Percentiles rank a stretch among this genome's conserved stretches.
phyloP scores from a whole-genome alignment of 1,139 yeast genomes.

The Kluyveromyces sp. region DNA sequence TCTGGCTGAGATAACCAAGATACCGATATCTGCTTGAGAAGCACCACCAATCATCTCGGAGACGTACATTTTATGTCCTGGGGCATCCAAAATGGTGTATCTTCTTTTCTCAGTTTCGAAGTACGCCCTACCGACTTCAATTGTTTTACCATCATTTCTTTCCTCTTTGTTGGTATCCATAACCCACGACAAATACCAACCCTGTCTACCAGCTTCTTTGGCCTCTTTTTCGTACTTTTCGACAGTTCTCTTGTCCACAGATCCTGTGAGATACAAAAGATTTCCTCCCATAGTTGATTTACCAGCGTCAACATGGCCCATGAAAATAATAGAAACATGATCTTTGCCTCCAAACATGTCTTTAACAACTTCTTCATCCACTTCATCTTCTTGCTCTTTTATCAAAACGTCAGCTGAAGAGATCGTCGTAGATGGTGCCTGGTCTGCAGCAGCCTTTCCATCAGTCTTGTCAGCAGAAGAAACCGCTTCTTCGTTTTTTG shows the following conservation, averaged over 20 bases:
- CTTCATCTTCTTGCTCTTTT: conserved; percentile 75
- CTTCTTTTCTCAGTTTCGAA: conserved; percentile 97
- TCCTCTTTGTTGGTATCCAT: conserved; percentile 99
- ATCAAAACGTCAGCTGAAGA: conserved; percentile 38
- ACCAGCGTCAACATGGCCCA: conserved; percentile 99
- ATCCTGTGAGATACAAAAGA: conserved; percentile 83
- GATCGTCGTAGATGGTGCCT: neutral
- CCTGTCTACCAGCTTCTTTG: conserved; percentile 98
- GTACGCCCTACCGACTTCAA: conserved; percentile 96
- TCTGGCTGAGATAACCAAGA: conserved; percentile 86
- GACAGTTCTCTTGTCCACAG: conserved; percentile 98
- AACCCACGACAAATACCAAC: conserved; percentile 99
- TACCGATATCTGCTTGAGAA: conserved; percentile 93
- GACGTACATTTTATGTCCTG: conserved; percentile 98
- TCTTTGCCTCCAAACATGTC: conserved; percentile 97
- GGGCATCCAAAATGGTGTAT: conserved; percentile 96
- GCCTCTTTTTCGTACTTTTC: conserved; percentile 98
- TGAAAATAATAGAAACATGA: conserved; percentile 90
- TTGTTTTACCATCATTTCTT: conserved; percentile 97
- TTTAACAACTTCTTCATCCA: conserved; percentile 81
- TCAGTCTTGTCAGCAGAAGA: conserved; percentile 12
- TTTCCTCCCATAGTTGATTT: conserved; percentile 99
- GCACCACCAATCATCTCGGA: conserved; percentile 99
- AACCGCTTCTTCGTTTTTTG: conserved; percentile 14
- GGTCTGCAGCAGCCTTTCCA: conserved; percentile 8